These are phyloP conservation scores for Fusarium globosum DNA, from an alignment of 2,329 filamentous ascomycete genomes.

Conservation along the genomic window DNA sequence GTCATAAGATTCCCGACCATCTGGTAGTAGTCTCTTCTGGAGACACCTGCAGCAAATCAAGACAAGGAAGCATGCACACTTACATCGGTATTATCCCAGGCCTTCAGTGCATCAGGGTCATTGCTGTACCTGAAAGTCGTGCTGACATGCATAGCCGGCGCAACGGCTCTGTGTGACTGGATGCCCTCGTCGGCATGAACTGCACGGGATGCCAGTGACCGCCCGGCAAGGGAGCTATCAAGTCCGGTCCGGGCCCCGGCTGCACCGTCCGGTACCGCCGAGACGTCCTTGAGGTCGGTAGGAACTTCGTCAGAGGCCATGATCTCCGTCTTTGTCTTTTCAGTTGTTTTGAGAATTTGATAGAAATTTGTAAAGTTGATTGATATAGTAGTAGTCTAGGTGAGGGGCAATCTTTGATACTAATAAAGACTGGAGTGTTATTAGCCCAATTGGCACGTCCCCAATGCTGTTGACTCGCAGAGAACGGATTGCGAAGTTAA, in stretches of 20 bases:
- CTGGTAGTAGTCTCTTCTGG: neutral
- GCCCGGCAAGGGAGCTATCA: slow-evolving; percentile 32
- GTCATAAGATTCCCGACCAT: neutral
- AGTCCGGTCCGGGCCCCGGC: slow-evolving; percentile 12
- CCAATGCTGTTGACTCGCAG: neutral
- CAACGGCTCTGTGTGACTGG: slow-evolving; percentile 80
- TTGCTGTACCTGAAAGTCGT: slow-evolving; percentile 88
- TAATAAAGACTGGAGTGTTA: neutral
- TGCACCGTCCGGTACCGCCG: slow-evolving; percentile 18
- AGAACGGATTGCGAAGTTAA: neutral
- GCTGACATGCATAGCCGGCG: slow-evolving; percentile 88
- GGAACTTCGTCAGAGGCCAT: slow-evolving; percentile 41
- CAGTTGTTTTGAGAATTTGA: neutral
- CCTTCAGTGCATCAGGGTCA: slow-evolving; percentile 73
- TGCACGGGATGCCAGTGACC: slow-evolving; percentile 74
- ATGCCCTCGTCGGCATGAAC: slow-evolving; percentile 85
- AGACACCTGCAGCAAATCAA: neutral
- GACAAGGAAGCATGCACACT: slow-evolving; percentile 43
- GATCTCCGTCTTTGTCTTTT: neutral
- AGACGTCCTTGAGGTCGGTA: slow-evolving; percentile 3
- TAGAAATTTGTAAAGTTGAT: neutral
- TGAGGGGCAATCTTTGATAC: slow-evolving; percentile 26
- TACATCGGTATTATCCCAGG: slow-evolving; percentile 67
- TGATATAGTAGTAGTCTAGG: neutral
- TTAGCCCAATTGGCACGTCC: neutral